Base-by-base conservation (phyloP, 305 asterid genomes). In the Solanum hybrid region DNA sequence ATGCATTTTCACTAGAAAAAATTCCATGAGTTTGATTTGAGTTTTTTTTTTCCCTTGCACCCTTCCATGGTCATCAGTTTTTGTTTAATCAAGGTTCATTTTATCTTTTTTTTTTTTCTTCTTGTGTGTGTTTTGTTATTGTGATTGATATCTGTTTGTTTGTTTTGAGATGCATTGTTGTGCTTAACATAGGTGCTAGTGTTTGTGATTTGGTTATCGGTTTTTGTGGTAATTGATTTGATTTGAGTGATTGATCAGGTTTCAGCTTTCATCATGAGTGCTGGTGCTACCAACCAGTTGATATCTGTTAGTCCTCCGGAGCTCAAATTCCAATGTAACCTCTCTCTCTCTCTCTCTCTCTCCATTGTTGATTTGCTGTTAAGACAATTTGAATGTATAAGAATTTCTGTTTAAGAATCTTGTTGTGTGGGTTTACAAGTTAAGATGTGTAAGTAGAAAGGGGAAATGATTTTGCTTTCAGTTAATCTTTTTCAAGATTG, bases 241-340 rank as follows among this genome's bases (percentile, higher is more conserved):
- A 77, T 77, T 77, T 34, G 84, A 77, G 45, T 19, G 84, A 77
- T 75, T 34, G 29, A 34, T 78, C 60, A 78, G 87, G 87, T 84
- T 45, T 19, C 17, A 14, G 40, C 7, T 40, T 81, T 84, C 87
- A 91, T 92, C 87, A 94, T 94, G 98, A 90, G 92, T 86, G 45
- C 82, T 77, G 91, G 88, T 89, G 94, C 90, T 90, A 79, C 92
- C 37, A 91, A 89, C 87, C 94, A 89, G 87, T 92, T 96, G 92
- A 92, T 96, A 77, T 93, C 95, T 90, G 94, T 96, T 86, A 92
- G 92, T 19, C 99, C 98, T 10, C 96, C 94, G 38, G 98, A 96
- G 66, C 98, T 96, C 93, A 94, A 88, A 89, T 96, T 95, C 91
- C 96, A 94, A 93, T 93, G 99, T 95, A 88, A 89, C 10, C 36